Percentiles rank a stretch among this genome's conserved stretches.
Evolutionary conservation across 208 protist genomes (phyloP).

Genomic region (Naegleria gruberi): DNA sequence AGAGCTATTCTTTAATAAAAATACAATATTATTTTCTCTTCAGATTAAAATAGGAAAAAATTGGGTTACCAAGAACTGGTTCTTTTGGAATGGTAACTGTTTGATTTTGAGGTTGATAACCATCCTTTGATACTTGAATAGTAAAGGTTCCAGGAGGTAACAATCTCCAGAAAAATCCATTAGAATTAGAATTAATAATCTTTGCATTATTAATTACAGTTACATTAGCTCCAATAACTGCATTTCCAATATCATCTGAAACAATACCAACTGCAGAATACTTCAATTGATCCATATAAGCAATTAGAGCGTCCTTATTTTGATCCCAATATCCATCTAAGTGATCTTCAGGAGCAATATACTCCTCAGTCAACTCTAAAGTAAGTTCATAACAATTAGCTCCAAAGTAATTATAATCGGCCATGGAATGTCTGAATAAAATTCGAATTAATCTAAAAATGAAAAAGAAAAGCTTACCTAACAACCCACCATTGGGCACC

Average conservation of each 20-base stretch:
- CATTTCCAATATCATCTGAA: not conserved
- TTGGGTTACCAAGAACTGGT: not conserved
- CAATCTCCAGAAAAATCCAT: not conserved
- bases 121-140: not conserved
- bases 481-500: conserved; percentile 2
- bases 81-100: not conserved
- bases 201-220: not conserved
- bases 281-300: not conserved
- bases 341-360: not conserved
- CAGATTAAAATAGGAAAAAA: not conserved
- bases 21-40: too few species aligned
- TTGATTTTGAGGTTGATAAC: not conserved
- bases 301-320: not conserved
- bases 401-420: not conserved
- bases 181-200: not conserved
- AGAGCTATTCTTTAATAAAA: too few species aligned
- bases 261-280: not conserved
- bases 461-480: not conserved
- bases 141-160: not conserved
- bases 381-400: not conserved
- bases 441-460: too few species aligned
- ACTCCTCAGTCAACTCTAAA: not conserved
- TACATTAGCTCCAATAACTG: not conserved
- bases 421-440: not conserved
- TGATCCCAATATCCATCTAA: not conserved